Base-by-base conservation (phyloP, 2,329 filamentous ascomycete genomes). In the Fusarium domesticum region DNA sequence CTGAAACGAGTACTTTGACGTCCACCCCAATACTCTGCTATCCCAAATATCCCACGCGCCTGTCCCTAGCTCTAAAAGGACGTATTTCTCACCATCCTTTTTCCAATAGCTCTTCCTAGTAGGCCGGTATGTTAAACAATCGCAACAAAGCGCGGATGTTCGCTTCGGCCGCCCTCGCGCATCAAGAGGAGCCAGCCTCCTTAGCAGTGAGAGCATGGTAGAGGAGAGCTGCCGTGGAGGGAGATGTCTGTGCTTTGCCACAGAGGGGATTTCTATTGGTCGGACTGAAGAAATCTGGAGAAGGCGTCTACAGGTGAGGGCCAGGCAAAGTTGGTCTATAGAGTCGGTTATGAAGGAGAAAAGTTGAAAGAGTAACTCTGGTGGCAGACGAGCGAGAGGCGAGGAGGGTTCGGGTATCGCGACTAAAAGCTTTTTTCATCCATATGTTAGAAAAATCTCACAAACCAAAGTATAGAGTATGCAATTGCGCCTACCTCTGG, bases 291-390 rank as follows among this genome's bases (percentile, higher is more conserved):
- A 44, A 16, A 44, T 19, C 19, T 44, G 37, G 33, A 44, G 37
- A 37, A 41, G 37, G n/a, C 34, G 34, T 35, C 37, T 37, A 30
- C 30, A 44, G 41, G 40, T 35, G 30, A 47, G 45, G 12, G 40
- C 45, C 11, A 47, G 20, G 37, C 34, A 47, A 20, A 47, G 19
- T 16, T 31, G 32, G 18, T 47, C 45, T 8, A 47, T 10, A 10
- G 45, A 15, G 25, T 47, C 32, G 17, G 19, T 30, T 7, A 17
- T 12, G 25, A 33, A 36, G 23, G 37, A 40, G 40, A 43, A 41
- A 19, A 47, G 23, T 23, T 38, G 7, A 7, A 43, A 23, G 32
- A 47, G 45, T 12, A 47, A 17, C 40, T 47, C 45, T 15, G 45
- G 28, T 40, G 40, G 40, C 15, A 47, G 25, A 18, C 40, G 40